Conservation (phyloP, 331 rosid genomes). For the Ulmus americana region DNA sequence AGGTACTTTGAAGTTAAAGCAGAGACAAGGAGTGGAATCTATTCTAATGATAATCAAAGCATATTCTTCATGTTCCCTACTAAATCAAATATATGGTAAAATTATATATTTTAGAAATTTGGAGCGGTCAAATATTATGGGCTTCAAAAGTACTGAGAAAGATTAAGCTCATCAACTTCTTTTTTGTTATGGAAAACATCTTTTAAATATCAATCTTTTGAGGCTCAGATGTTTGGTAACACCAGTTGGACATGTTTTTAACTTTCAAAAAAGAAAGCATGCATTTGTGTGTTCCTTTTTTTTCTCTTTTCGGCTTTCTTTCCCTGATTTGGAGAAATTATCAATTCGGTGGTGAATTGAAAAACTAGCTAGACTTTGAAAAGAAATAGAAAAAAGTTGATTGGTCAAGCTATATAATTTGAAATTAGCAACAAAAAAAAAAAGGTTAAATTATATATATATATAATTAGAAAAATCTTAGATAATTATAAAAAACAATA, state of each 20-base stretch:
- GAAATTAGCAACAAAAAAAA: too few species aligned
- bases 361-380: too few species aligned
- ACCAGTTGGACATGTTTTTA: not conserved
- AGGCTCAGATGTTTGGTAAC: not conserved
- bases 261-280: not conserved
- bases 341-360: too few species aligned
- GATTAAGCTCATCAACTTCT: not conserved
- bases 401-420: too few species aligned
- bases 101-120: not conserved
- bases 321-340: not conserved
- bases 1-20: not conserved
- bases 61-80: not conserved
- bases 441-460: too few species aligned
- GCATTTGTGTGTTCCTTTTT: not conserved
- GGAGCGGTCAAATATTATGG: slow-evolving; percentile 12
- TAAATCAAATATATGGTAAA: not conserved
- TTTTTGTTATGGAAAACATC: not conserved
- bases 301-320: not conserved
- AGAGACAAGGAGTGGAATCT: not conserved
- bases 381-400: too few species aligned
- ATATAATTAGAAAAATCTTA: too few species aligned
- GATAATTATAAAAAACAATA: too few species aligned
- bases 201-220: not conserved
- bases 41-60: not conserved
- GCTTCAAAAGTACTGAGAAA: slow-evolving; percentile 6